Evolutionary conservation across 2,329 filamentous ascomycete species (phyloP).

Genomic region (Purpureocillium takamizusanense): DNA sequence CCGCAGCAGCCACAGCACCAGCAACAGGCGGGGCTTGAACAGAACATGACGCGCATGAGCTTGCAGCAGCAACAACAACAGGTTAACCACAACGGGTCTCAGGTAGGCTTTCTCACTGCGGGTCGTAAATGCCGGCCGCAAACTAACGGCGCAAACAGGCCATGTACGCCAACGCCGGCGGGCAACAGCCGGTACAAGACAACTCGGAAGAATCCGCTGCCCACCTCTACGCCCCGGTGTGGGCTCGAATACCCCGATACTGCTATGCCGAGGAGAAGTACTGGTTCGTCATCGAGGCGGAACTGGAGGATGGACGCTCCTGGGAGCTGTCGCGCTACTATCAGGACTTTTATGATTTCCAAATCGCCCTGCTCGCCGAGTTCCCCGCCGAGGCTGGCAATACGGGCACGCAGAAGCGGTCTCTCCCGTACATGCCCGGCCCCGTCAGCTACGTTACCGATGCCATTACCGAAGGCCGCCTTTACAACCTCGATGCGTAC

Average conservation of each 20-base stretch:
- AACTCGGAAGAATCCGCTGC: constrained; percentile 31
- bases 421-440: constrained; percentile 93
- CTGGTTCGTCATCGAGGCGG: constrained; percentile 93
- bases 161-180: constrained; percentile 9
- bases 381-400: constrained; percentile 93
- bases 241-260: constrained; percentile 82
- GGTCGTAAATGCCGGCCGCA: neutral
- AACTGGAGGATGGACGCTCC: constrained; percentile 79
- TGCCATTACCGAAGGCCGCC: constrained; percentile 84
- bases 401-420: constrained; percentile 67
- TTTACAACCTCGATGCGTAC: constrained; percentile 90
- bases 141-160: constrained; percentile 17
- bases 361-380: constrained; percentile 85
- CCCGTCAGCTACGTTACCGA: constrained; percentile 98
- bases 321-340: constrained; percentile 95
- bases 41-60: constrained; percentile 72
- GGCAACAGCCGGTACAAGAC: constrained; percentile 23
- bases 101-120: constrained; percentile 9
- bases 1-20: constrained; percentile 29
- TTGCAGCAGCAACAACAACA: constrained; percentile 32
- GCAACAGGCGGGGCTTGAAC: constrained; percentile 37
- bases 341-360: constrained; percentile 98
- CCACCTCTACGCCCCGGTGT: constrained; percentile 64
- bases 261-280: constrained; percentile 97
- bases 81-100: constrained; percentile 11